These are phyloP conservation scores for Mycena venus DNA, from an alignment of 768 basidiomycete genomes.

Conservation along the genomic window DNA sequence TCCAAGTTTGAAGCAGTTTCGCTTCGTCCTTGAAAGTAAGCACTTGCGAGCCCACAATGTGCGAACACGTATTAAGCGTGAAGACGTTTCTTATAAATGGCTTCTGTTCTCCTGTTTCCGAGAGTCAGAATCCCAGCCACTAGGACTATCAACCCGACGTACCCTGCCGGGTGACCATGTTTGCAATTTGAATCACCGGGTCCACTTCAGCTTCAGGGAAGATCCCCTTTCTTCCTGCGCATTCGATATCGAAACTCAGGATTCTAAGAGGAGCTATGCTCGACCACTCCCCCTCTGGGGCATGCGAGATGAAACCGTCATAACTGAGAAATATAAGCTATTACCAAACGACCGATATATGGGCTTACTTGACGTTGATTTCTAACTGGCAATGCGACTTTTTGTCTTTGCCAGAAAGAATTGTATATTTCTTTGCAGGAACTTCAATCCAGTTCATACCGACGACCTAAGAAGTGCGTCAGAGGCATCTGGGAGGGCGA, in stretches of 20 bases:
- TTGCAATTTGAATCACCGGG: conserved; percentile 98
- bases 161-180: conserved; percentile 99
- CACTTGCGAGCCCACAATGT: conserved; percentile 99
- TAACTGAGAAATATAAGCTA: conserved; percentile 62
- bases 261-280: conserved; percentile 93
- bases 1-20: conserved; percentile 86
- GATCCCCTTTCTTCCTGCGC: conserved; percentile 96
- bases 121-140: neutral
- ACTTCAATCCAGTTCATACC: conserved; percentile 99
- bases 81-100: conserved; percentile 98
- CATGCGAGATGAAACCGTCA: conserved; percentile 88
- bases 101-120: conserved; percentile 79
- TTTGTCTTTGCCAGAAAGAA: conserved; percentile 69
- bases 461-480: conserved; percentile 70
- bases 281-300: conserved; percentile 93
- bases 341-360: neutral
- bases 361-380: conserved; percentile 75
- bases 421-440: conserved; percentile 82
- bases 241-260: conserved; percentile 99
- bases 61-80: conserved; percentile 92
- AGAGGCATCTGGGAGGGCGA: neutral
- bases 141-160: conserved; percentile 20
- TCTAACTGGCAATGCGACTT: conserved; percentile 93
- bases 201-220: conserved; percentile 93
- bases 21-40: conserved; percentile 83